Evolutionary conservation across 108 stramenopile species (phyloP), one percentile per base, ranked within the genome.

Genomic region (Conticribra guillardii): DNA sequence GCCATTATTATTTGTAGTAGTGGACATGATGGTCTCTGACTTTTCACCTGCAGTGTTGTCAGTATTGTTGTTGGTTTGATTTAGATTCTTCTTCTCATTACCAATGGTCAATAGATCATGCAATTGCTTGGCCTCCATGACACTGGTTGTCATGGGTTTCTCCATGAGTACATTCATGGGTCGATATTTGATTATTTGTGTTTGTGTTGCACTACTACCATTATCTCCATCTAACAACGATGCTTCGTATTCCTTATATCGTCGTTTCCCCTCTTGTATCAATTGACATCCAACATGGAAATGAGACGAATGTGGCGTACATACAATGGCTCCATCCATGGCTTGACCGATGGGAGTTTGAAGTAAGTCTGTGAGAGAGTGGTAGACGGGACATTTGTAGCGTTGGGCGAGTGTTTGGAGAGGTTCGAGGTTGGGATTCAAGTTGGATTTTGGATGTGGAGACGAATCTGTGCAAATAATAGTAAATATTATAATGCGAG

Each of bases 131-230:
- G 87, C 89, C 30, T 88, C 83, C 7, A 64, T 46, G 22, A 90
- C 73, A 32, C 80, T 71, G 4, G 89, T 90, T 18, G 84, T 85
- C 87, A 90, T 86, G 21, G 89, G 89, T 62, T 90, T 90, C 68
- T 90, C 89, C 85, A 88, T 85, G 29, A 90, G 31, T 18, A 90
- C 78, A 62, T 86, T 82, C 32, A 87, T 30, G 7, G 80, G 82
- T 59, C 71, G 73, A 45, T 65, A 37, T 9, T 41, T 41, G 5
- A 5, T 11, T 11, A 9, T 11, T 41, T 11, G 37, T 11, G 8
- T 9, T 41, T 27, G 33, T 19, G 32, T 26, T 33, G n/a, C 19
- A 1, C 21, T 45, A 11, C 34, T 4, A 28, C 44, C 21, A 14
- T 47, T 29, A 24, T 44, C 49, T 1, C 23, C 21, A 22, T 26